Evolutionary conservation across 2,329 filamentous ascomycete species (phyloP).

Genomic region (Stagonosporopsis chrysanthemi): DNA sequence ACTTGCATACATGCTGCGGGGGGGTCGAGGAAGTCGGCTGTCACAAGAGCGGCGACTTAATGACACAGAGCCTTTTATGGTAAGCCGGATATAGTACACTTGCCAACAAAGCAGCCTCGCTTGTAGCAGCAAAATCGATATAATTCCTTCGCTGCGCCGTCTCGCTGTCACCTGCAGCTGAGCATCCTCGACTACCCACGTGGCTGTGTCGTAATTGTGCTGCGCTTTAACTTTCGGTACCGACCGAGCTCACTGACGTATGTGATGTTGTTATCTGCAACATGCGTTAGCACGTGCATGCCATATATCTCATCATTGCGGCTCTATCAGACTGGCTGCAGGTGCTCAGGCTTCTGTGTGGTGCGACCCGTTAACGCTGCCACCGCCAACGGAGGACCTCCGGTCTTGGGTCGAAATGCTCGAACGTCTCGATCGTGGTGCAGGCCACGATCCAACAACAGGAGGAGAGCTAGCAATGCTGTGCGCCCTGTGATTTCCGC

Average conservation of each 20-base stretch:
- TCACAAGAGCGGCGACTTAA: neutral
- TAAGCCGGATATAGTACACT: neutral
- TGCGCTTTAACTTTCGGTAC: neutral
- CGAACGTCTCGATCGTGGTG: neutral
- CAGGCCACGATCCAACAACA: neutral
- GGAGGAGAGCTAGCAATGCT: neutral
- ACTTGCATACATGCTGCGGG: conserved; percentile 14
- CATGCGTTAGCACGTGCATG: neutral
- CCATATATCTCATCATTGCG: neutral
- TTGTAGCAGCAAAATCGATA: neutral
- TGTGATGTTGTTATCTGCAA: neutral
- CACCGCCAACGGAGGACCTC: neutral
- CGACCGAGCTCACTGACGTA: neutral
- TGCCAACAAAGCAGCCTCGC: neutral
- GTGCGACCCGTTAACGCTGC: neutral
- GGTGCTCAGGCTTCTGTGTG: neutral
- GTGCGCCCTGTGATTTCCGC: neutral
- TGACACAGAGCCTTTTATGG: neutral
- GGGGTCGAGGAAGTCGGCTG: neutral
- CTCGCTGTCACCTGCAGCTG: neutral
- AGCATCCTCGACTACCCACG: neutral
- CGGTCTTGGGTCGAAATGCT: neutral
- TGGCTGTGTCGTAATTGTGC: neutral
- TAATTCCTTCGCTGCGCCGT: neutral
- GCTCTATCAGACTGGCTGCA: neutral